A percentile compares a stretch with the other conserved stretches of the same genome.
phyloP scores from a whole-genome alignment of 805 yeast genomes.

The Grigorovia transvaalensis region DNA sequence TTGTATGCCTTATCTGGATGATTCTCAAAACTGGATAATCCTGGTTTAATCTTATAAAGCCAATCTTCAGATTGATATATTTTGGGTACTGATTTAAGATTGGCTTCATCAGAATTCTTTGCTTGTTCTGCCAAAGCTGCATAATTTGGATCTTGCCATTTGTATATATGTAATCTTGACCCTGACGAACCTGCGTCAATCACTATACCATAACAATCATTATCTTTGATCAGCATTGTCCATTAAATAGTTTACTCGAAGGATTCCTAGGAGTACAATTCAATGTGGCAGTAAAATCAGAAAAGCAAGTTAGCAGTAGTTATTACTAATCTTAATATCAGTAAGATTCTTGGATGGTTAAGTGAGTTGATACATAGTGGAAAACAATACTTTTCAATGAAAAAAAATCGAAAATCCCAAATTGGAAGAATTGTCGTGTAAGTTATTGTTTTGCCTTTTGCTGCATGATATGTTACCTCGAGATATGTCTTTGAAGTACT shows the following conservation, averaged over 20 bases:
- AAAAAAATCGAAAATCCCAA: too few relatives aligned
- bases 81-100: slow-evolving; percentile 53
- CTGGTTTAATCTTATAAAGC: slow-evolving; percentile 70
- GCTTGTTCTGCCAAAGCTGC: slow-evolving; percentile 9
- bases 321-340: too few relatives aligned
- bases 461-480: too few relatives aligned
- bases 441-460: too few relatives aligned
- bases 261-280: too few relatives aligned
- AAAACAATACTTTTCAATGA: too few relatives aligned
- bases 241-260: neutral
- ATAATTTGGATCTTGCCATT: slow-evolving; percentile 52
- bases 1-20: slow-evolving; percentile 52
- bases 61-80: slow-evolving; percentile 55
- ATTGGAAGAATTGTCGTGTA: too few relatives aligned
- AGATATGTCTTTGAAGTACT: too few relatives aligned
- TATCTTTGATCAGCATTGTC: slow-evolving; percentile 1
- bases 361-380: too few relatives aligned
- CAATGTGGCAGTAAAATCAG: too few relatives aligned
- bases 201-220: slow-evolving; percentile 62
- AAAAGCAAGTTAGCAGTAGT: too few relatives aligned
- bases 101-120: slow-evolving; percentile 15
- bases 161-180: slow-evolving; percentile 73
- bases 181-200: slow-evolving; percentile 96
- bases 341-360: too few relatives aligned
- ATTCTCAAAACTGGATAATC: slow-evolving; percentile 61